Evolutionary conservation across 257 asterid species (phyloP), one percentile per base, ranked within the genome.

Genomic region (Plectranthus barbatus): DNA sequence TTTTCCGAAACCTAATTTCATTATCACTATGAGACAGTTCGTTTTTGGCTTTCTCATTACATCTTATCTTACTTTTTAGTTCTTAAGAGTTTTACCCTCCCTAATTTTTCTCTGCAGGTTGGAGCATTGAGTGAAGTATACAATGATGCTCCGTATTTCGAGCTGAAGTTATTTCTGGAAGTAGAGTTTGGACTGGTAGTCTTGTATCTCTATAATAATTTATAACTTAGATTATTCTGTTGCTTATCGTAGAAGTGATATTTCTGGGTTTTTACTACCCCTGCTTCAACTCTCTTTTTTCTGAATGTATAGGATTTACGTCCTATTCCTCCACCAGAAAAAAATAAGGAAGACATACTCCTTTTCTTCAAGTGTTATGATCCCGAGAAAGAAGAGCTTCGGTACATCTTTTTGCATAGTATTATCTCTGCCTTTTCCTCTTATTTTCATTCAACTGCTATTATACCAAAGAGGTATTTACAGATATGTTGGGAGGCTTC

Each of bases 351-450:
- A 29, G 96, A 85, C 64, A 76, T 90, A 58, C 82, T 93, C 69
- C 81, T 93, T 62, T 93, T 93, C 77, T 90, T 93, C 64, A 93
- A 93, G 77, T 80, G 84, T 72, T 93, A 80, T 80, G 87, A 93
- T 65, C 96, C 97, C 15, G 92, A 81, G 79, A 93, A 85, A 78
- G 94, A 86, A 77, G 95, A 87, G 79, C 91, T 90, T 36, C 76
- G 96, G 99, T 93, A 84, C 51, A 37, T 42, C 29, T 40, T 26
- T 26, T 26, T n/a, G n/a, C n/a, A n/a, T n/a, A n/a, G 5, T 1
- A 26, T 26, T 26, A 26, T 26, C 3, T 26, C 2, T 26, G n/a
- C 31, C 29, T 13, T 18, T 10, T 39, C 9, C 15, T 20, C 13
- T 29, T 33, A 21, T 1, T 49, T 41, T 41, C 4, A 24, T 20